Evolutionary conservation across 495 filamentous ascomycete species (phyloP).

Genomic region (Staphylotrichum longicolle): DNA sequence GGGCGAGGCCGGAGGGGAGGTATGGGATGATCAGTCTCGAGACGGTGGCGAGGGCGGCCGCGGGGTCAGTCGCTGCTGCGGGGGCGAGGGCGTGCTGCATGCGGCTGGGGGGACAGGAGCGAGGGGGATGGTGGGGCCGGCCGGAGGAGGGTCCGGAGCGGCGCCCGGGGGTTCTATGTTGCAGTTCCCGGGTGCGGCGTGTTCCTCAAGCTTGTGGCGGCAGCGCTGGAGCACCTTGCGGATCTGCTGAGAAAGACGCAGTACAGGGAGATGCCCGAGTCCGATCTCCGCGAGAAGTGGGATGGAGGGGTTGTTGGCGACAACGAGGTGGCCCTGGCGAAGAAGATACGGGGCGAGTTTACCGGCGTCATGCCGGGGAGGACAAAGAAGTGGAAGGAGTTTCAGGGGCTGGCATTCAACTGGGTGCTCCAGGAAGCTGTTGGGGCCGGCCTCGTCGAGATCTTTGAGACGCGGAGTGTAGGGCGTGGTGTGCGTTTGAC

Average conservation of each 20-base stretch:
- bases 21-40: constrained; percentile 53
- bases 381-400: constrained; percentile 79
- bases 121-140: constrained; percentile 16
- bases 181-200: constrained; percentile 72
- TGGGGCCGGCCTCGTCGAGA: constrained; percentile 73
- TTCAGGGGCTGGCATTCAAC: constrained; percentile 72
- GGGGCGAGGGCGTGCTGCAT: constrained; percentile 56
- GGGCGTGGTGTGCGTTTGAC: constrained; percentile 62
- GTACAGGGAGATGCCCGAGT: constrained; percentile 63
- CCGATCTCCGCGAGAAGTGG: constrained; percentile 72
- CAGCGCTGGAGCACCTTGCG: constrained; percentile 64
- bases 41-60: constrained; percentile 54
- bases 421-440: constrained; percentile 78
- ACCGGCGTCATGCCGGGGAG: constrained; percentile 67
- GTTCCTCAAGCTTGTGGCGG: constrained; percentile 67
- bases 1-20: constrained; percentile 54
- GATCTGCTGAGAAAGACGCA: constrained; percentile 62
- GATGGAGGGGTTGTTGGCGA: constrained; percentile 67
- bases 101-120: constrained; percentile 52
- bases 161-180: constrained; percentile 50
- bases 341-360: constrained; percentile 66
- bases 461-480: constrained; percentile 82
- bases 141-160: constrained; percentile 26
- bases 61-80: constrained; percentile 62
- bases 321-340: constrained; percentile 56